Evolutionary conservation across 2,329 filamentous ascomycete genomes (phyloP).

Genomic region (Penicillium sp.): DNA sequence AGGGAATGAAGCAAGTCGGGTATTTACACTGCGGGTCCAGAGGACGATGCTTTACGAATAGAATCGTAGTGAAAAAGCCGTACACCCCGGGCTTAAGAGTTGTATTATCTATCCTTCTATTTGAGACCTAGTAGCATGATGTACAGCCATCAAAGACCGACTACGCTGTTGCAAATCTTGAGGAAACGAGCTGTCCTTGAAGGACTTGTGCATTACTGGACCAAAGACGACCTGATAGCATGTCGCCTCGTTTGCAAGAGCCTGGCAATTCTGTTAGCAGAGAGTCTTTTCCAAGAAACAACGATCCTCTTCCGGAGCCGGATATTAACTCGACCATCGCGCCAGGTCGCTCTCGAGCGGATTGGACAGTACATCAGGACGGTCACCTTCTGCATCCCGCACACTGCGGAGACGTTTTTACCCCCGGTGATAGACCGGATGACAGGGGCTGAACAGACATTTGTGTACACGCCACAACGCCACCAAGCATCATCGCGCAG

Average conservation of each 20-base stretch:
- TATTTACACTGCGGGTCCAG: no score
- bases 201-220: constrained; percentile 29
- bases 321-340: constrained; percentile 67
- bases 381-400: constrained; percentile 70
- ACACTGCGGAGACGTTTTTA: constrained; percentile 71
- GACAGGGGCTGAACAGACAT: constrained; percentile 70
- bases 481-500: constrained; percentile 32
- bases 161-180: constrained; percentile 34
- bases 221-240: constrained; percentile 30
- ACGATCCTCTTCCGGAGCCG: constrained; percentile 50
- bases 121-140: no score
- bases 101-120: no score
- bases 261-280: constrained; percentile 30
- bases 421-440: constrained; percentile 74
- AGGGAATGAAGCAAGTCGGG: no score
- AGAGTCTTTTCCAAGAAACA: constrained; percentile 41
- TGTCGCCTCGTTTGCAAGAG: constrained; percentile 36
- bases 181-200: constrained; percentile 32
- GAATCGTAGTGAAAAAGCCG: no score
- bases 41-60: no score
- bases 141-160: no score
- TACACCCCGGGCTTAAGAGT: no score
- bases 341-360: constrained; percentile 66
- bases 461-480: constrained; percentile 72
- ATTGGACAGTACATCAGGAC: constrained; percentile 75